A percentile compares a stretch with the other conserved stretches of the same genome.
Evolutionary conservation across 2,329 filamentous ascomycete species (phyloP).

Genomic region (Pezicula radicicola): DNA sequence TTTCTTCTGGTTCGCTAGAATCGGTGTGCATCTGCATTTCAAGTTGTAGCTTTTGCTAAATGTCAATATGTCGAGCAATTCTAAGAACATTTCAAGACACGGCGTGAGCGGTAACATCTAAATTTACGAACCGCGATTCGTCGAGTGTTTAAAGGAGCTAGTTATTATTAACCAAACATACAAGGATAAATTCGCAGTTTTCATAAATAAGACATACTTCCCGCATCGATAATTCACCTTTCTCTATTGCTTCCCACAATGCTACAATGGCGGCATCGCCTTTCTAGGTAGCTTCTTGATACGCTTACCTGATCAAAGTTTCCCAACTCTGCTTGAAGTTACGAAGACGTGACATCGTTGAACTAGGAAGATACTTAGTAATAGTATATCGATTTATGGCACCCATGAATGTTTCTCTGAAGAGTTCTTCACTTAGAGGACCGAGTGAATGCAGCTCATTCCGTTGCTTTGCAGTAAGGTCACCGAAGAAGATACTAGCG

Average conservation of each 20-base stretch:
- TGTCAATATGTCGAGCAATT: slow-evolving; percentile 32
- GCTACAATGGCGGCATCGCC: too few species aligned
- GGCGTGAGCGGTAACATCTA: slow-evolving; percentile 41
- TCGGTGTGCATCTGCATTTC: slow-evolving; percentile 18
- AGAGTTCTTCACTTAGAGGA: slow-evolving; percentile 29
- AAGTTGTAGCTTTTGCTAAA: slow-evolving; percentile 26
- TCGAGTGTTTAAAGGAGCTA: slow-evolving; percentile 40
- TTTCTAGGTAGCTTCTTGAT: too few species aligned
- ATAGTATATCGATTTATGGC: neutral
- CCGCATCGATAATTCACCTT: too few species aligned
- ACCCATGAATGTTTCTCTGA: slow-evolving; percentile 12
- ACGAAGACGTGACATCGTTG: too few species aligned
- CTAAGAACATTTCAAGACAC: slow-evolving; percentile 41
- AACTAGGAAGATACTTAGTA: neutral
- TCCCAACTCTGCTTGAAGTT: too few species aligned
- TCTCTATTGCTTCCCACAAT: too few species aligned
- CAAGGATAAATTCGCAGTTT: too few species aligned
- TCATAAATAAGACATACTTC: too few species aligned
- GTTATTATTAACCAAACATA: slow-evolving; percentile 5
- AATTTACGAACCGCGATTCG: slow-evolving; percentile 43
- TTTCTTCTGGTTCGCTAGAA: neutral
- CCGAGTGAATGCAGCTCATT: slow-evolving; percentile 20
- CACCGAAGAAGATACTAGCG: slow-evolving; percentile 36
- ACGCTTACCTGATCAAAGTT: too few species aligned
- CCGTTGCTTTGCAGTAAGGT: slow-evolving; percentile 20